Base-by-base conservation (phyloP, 1,284 basidiomycete species). In the Tylopilus sp. region DNA sequence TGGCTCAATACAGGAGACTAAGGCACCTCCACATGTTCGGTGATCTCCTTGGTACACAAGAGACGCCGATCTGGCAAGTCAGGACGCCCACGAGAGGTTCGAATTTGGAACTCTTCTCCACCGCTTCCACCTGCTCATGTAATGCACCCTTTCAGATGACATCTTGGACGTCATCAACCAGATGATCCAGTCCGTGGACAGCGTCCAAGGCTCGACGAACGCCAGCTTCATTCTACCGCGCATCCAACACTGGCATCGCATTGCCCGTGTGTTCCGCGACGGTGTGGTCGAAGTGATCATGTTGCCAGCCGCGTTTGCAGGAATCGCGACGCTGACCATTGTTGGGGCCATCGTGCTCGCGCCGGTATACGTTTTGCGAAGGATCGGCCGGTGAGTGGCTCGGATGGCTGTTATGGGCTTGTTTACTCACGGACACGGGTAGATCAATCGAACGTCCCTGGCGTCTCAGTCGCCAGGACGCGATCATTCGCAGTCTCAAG, bases 121-220 rank as follows among this genome's bases (percentile, higher is more conserved):
- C 33, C 5, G 22, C 18, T 38, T n/a, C 41, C 4, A 10, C 41
- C 10, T 12, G 0, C 47, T 63, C n/a, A n/a, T n/a, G n/a, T n/a
- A 36, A 54, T 44, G 19, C 15, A 39, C 8, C 3, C 18, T 10
- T 26, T 24, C 18, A 68, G 67, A 68, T 4, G 67, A 68, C 6
- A 67, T 68, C 6, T n/a, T 68, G 33, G 67, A 68, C n/a, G 67
- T 36, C 22, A 57, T 68, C 36, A 41, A n/a, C 41, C 66, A 68
- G 36, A 52, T 65, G 62, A 56, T 68, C 56, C 58, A 57, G 6
- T 68, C 67, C 2, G 62, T 68, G 24, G 62, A 68, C n/a, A 68
- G 66, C 22, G 66, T 68, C 6, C 22, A 61, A 52, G 67, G 67
- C 12, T 67, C 66, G 36, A 66, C 62, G 29, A 58, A 68, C 6